Evolutionary conservation across 225 moss, liverwort and hornwort species (phyloP), one percentile per base, ranked within the genome.

Genomic region (Pseudisothecium myosuroides): DNA sequence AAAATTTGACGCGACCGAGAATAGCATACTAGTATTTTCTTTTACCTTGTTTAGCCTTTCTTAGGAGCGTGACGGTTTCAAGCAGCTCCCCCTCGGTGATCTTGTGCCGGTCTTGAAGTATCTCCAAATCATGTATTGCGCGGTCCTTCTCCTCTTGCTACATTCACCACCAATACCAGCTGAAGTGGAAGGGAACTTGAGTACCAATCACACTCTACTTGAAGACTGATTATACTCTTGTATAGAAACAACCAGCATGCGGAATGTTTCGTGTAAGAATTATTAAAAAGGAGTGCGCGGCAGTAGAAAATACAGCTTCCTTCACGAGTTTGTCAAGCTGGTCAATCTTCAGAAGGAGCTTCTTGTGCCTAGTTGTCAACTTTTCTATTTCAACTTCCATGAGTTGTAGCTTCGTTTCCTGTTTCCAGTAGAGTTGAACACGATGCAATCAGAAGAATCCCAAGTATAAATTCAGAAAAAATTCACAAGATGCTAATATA

Each of bases 21-120:
- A 66, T 32, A 80, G 61, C 45, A 56, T 78, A 47, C 21, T 81
- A 28, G 5, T 56, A 81, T 62, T 55, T 59, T 72, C 67, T 83
- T 24, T 45, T 83, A 98, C 97, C 97, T 89, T 94, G 94, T 90
- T 96, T 96, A 77, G 93, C 91, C 82, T 96, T 96, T 83, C 93
- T 93, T 54, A 96, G 86, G 54, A 92, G 88, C 31, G 91, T 94
- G 55, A 95, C 89, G 29, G 94, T 98, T 84, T 98, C 96, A 67
- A 98, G 75, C 76, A 96, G 93, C 92, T 98, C 96, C 85, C 88
- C 93, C 88, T 96, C 93, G 47, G 91, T 94, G 77, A 89, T 91
- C 73, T 86, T 91, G 58, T 95, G 92, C 85, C 93, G 94, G 56
- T 88, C 78, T 93, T 94, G 95, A 81, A 96, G 87, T 71, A 89